phyloP scores from a whole-genome alignment of 2,329 filamentous ascomycete species.

The Grosmannia clavigera region DNA sequence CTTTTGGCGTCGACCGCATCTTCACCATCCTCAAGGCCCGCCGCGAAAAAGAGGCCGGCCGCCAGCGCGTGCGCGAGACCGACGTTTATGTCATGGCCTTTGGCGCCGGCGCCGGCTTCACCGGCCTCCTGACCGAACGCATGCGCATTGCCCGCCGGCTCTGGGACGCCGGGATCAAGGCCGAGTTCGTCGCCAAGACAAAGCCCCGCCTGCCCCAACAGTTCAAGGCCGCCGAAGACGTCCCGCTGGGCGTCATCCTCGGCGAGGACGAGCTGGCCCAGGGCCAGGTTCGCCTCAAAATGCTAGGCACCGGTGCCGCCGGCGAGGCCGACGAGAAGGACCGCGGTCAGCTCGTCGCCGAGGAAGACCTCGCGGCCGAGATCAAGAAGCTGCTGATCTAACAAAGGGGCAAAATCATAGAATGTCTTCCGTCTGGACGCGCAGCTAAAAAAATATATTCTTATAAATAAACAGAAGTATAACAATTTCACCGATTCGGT shows the following conservation, averaged over 20 bases:
- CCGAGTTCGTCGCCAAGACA: conserved; percentile 79
- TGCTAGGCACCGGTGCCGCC: conserved; percentile 36
- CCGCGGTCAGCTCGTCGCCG: conserved; percentile 65
- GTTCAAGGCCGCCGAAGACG: conserved; percentile 83
- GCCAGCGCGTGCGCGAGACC: conserved; percentile 57
- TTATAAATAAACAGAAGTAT: too few relatives aligned
- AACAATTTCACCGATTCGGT: too few relatives aligned
- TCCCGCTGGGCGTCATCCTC: conserved; percentile 79
- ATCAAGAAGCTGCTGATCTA: conserved; percentile 30
- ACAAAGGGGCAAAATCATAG: background rate
- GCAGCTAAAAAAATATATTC: too few relatives aligned
- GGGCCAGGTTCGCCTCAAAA: conserved; percentile 80
- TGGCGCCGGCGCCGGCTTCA: conserved; percentile 52
- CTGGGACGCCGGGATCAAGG: conserved; percentile 82
- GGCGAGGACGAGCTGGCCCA: conserved; percentile 79
- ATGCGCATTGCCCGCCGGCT: conserved; percentile 66
- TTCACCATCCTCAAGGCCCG: conserved; percentile 81
- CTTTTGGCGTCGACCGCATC: conserved; percentile 91
- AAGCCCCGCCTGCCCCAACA: conserved; percentile 83
- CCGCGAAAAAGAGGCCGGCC: conserved; percentile 32
- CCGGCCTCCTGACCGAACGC: conserved; percentile 71
- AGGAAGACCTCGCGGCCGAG: conserved; percentile 50
- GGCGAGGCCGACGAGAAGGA: conserved; percentile 75
- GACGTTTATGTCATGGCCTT: conserved; percentile 95
- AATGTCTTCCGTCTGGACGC: background rate